These are phyloP conservation scores for Stachybotrys echinatus DNA, from an alignment of 2,329 filamentous ascomycete species.

Conservation along the genomic window DNA sequence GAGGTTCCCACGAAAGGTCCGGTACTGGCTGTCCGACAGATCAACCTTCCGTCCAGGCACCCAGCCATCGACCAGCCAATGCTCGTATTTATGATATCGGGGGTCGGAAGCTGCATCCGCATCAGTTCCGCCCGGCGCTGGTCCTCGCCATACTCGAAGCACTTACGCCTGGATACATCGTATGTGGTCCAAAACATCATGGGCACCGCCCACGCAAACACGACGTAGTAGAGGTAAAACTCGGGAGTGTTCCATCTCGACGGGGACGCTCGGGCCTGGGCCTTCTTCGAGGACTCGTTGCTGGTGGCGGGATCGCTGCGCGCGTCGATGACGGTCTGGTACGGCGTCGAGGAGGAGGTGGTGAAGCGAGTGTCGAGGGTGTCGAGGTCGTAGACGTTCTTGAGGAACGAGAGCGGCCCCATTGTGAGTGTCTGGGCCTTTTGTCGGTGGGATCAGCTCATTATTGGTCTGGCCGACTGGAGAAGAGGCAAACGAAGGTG, in stretches of 20 bases:
- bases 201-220: conserved; percentile 63
- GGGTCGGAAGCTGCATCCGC: conserved; percentile 64
- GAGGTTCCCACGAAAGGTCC: conserved; percentile 77
- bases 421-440: conserved; percentile 23
- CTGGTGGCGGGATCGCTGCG: conserved; percentile 34
- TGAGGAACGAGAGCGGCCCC: conserved; percentile 37
- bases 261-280: conserved; percentile 41
- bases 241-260: conserved; percentile 83
- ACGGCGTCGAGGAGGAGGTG: conserved; percentile 63
- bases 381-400: conserved; percentile 58
- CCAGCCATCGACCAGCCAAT: conserved; percentile 76
- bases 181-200: conserved; percentile 90
- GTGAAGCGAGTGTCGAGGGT: conserved; percentile 61
- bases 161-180: conserved; percentile 74
- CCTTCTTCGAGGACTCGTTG: conserved; percentile 28
- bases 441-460: conserved; percentile 8
- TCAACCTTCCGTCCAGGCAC: conserved; percentile 90
- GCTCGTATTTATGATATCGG: conserved; percentile 69
- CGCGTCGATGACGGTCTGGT: conserved; percentile 51
- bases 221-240: conserved; percentile 74
- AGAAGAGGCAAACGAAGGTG: neutral
- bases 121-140: conserved; percentile 8
- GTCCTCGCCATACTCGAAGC: neutral
- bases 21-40: conserved; percentile 84
- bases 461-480: conserved; percentile 5